Evolutionary conservation across 192 early-diverging fungal species (phyloP).

Genomic region (Coemansia nantahalensis): DNA sequence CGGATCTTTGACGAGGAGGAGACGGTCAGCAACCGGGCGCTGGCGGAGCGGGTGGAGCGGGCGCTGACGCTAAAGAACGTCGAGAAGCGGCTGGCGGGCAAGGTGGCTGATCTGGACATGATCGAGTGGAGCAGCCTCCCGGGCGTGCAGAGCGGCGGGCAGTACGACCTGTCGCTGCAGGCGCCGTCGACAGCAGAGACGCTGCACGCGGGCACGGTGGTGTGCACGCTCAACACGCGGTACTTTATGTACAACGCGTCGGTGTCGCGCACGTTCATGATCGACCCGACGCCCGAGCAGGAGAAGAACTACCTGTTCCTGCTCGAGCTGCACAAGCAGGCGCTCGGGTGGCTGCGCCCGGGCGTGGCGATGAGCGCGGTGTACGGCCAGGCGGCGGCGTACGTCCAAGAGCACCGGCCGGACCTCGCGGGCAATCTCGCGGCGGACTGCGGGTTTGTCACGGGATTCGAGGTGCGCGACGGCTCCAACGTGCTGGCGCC

Average conservation of each 20-base stretch:
- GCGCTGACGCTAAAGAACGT: constrained; percentile 67
- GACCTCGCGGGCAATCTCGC: constrained; percentile 85
- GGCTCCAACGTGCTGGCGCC: constrained; percentile 69
- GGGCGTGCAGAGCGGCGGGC: constrained; percentile 94
- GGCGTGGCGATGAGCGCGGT: constrained; percentile 76
- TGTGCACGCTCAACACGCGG: constrained; percentile 91
- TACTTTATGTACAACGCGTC: constrained; percentile 97
- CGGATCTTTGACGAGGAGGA: constrained; percentile 85
- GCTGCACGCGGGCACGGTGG: constrained; percentile 84
- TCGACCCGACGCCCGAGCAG: constrained; percentile 80
- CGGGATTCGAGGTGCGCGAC: constrained; percentile 94
- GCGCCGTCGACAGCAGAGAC: constrained; percentile 70
- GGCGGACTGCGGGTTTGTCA: constrained; percentile 83
- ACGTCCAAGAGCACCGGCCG: constrained; percentile 74
- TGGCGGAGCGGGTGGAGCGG: constrained; percentile 72
- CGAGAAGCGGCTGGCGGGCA: constrained; percentile 62
- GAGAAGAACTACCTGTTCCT: constrained; percentile 94
- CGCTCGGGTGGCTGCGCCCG: constrained; percentile 67
- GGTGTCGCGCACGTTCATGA: constrained; percentile 89
- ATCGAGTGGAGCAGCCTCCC: constrained; percentile 92
- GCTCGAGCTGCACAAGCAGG: constrained; percentile 76
- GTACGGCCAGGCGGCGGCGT: constrained; percentile 65
- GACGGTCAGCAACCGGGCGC: constrained; percentile 77
- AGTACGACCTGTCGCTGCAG: constrained; percentile 81
- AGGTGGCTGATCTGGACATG: constrained; percentile 67